Base-by-base conservation (phyloP, 2,329 filamentous ascomycete species). In the Penicillium crustosum region DNA sequence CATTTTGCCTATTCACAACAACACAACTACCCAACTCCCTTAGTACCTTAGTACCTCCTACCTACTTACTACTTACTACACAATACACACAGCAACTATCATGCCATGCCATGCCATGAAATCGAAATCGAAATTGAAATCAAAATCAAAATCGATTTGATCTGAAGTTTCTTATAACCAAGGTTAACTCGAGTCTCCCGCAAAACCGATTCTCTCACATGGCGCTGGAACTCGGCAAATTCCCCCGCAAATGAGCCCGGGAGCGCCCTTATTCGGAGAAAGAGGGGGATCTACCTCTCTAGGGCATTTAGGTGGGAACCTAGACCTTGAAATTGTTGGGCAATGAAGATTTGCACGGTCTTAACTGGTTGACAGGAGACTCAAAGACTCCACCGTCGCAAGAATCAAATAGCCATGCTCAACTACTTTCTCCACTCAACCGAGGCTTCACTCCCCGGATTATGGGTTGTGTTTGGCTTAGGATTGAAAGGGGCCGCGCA, bases 171-270 rank as follows among this genome's bases (percentile, higher is more conserved):
- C 5, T 12, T 19, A 41, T 15, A 10, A 17, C n/a, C 23, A 25
- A 12, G 23, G 23, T 15, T 42, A 23, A 23, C 12, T 43, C 13
- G 8, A 50, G 39, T 49, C 13, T 21, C 23, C 10, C 9, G 8
- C 29, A 23, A 33, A 33, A 31, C n/a, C 19, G 17, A 41, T 29
- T 47, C 45, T 62, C 63, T 62, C 61, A 65, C 63, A 65, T 65
- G 63, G 60, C 6, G 12, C 7, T 48, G 52, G 38, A 61, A 47
- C 61, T 65, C 63, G 60, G 63, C 53, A 52, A 19, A 38, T 29
- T 15, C 23, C 53, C 39, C 29, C 48, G 36, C 49, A 57, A 27
- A n/a, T 23, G n/a, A 53, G 50, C 21, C 17, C 19, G 25, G 31
- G 39, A 33, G 29, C 36, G 39, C 29, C 41, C 43, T 31, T 39